Percentiles rank a stretch among this genome's conserved stretches.
phyloP scores from a whole-genome alignment of 768 basidiomycete species.

The Podaxis mareebaensis region DNA sequence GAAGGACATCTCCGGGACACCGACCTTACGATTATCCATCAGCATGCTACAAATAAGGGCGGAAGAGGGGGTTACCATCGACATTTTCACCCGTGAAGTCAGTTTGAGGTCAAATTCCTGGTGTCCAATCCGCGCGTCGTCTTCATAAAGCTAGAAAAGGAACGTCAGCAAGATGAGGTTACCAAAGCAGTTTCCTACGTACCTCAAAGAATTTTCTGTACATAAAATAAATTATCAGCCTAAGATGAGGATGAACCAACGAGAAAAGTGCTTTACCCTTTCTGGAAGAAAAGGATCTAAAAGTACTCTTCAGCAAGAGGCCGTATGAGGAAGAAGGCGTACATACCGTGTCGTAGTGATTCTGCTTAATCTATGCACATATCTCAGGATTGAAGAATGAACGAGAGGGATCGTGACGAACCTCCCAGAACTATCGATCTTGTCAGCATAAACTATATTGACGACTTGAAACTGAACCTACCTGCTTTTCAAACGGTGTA shows the following conservation, averaged over 20 bases:
- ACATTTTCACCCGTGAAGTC: constrained; percentile 95
- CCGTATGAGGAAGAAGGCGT: constrained; percentile 8
- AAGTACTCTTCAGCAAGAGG: constrained; percentile 20
- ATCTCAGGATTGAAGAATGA: constrained; percentile 7
- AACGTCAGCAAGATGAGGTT: constrained; percentile 2
- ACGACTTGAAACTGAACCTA: constrained; percentile 23
- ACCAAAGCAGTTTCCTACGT: constrained; percentile 14
- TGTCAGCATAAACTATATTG: constrained; percentile 3
- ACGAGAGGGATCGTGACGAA: constrained; percentile 28
- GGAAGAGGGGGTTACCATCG: constrained; percentile 69
- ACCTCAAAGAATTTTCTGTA: constrained; percentile 81
- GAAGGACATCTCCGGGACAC: constrained; percentile 92
- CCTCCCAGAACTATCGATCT: constrained; percentile 68
- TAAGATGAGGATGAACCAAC: neutral
- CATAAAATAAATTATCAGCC: neutral
- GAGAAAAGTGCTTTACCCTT: constrained; percentile 61
- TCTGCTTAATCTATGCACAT: constrained; percentile 80
- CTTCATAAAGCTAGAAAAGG: constrained; percentile 76
- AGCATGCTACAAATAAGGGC: neutral
- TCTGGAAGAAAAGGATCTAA: constrained; percentile 94
- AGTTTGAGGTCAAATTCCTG: constrained; percentile 94
- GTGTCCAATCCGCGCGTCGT: constrained; percentile 92
- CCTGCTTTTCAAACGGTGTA: constrained; percentile 95
- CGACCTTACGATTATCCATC: constrained; percentile 55
- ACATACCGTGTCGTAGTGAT: constrained; percentile 90